Evolutionary conservation across 177 flowering plant species (phyloP), one percentile per base, ranked within the genome.

Genomic region (Vitis hybrid): DNA sequence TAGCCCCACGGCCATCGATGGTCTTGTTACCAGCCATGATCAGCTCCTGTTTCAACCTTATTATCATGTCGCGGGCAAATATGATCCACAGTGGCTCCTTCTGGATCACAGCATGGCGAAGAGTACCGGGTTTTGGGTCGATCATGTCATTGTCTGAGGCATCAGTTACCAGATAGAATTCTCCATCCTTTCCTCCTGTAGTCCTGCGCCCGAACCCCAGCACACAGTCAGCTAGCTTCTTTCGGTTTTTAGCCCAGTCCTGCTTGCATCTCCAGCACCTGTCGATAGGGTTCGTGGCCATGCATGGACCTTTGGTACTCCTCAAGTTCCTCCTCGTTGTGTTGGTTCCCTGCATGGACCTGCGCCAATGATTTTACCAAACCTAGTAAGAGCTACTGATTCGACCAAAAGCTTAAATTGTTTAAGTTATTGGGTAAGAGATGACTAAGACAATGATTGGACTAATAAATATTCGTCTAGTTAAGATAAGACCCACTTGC

Each of bases 271-370:
- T 74, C 91, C 91, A 87, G 76, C 91, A 87, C 34, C 75, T 55
- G 66, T 86, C 89, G 23, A 88, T 86, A 1, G 88, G 87, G 74
- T 88, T 86, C 7, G 87, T 80, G 0, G 84, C 87, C 54, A 11
- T 2, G 83, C 90, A 88, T 32, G 71, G 71, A 11, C 86, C 88
- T 1, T 3, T 72, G 76, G 72, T 14, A 14, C 63, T 62, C 26
- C n/a, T 23, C n/a, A 84, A 75, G 57, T 19, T 62, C 82, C 91
- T 81, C 67, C 88, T 79, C 9, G 84, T 77, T 70, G 67, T 75
- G 74, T 75, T 81, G 58, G 51, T 58, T 57, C 74, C 72, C 59
- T 74, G 64, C 13, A 76, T 13, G 5, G 13, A 64, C 75, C 77
- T 70, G 58, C 70, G 45, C 30, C 30, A 26, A 0, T 26, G 30